phyloP scores from a whole-genome alignment of 2,329 filamentous ascomycete species.

The Huntiella moniliformis region DNA sequence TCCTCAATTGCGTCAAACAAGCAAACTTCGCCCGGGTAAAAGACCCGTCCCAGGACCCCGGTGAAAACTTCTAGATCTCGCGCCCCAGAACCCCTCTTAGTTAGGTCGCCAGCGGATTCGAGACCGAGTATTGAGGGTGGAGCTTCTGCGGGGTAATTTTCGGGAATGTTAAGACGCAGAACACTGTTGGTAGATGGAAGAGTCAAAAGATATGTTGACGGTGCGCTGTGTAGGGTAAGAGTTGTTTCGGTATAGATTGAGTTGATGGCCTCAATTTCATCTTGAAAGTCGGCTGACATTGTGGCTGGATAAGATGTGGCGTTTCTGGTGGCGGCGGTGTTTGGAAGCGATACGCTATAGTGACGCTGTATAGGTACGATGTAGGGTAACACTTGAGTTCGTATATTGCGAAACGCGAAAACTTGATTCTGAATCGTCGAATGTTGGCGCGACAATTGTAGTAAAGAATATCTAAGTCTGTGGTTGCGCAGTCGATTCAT shows the following conservation, averaged over 20 bases:
- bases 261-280: constrained; percentile 68
- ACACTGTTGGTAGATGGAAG: constrained; percentile 43
- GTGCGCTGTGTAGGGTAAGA: constrained; percentile 25
- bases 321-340: no score
- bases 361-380: no score
- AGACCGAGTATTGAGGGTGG: constrained; percentile 60
- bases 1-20: constrained; percentile 84
- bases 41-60: constrained; percentile 47
- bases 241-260: constrained; percentile 63
- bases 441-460: no score
- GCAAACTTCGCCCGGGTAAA: constrained; percentile 57
- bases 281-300: constrained; percentile 42
- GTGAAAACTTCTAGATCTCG: constrained; percentile 51
- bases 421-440: no score
- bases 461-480: no score
- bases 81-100: constrained; percentile 52
- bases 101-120: constrained; percentile 52
- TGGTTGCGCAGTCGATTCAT: no score
- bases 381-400: no score
- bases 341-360: no score
- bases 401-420: no score
- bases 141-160: constrained; percentile 49
- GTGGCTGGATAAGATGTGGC: no score
- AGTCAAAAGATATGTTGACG: constrained; percentile 37
- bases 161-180: constrained; percentile 48